Evolutionary conservation across 2,329 filamentous ascomycete species (phyloP).

Genomic region (Aspergillus udagawae): DNA sequence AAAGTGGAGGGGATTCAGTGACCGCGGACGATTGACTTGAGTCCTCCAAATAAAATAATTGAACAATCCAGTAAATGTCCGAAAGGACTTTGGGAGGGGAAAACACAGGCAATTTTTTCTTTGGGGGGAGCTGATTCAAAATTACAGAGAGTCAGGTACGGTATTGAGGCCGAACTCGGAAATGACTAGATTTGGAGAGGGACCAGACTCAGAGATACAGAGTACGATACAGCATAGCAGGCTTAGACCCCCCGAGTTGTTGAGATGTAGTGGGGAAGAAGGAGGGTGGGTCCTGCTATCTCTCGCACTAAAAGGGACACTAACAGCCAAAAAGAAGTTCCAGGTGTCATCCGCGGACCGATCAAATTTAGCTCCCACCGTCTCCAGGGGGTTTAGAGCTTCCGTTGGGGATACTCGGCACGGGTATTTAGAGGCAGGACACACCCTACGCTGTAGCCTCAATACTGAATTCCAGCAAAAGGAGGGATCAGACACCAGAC

Average conservation of each 20-base stretch:
- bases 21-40: background rate
- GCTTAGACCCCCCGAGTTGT: background rate
- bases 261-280: conserved; percentile 15
- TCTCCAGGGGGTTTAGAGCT: conserved; percentile 6
- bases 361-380: conserved; percentile 10
- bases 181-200: background rate
- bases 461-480: conserved; percentile 16
- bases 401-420: conserved; percentile 16
- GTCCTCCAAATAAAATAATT: background rate
- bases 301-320: too few relatives aligned
- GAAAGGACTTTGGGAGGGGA: background rate
- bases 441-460: conserved; percentile 23
- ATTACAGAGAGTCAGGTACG: conserved; percentile 3
- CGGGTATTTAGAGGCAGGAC: conserved; percentile 21
- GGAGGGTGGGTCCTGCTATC: conserved; percentile 1
- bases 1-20: conserved; percentile 4
- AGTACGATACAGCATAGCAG: background rate
- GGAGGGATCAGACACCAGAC: background rate
- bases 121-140: conserved; percentile 1
- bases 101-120: conserved; percentile 3
- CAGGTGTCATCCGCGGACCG: conserved; percentile 1
- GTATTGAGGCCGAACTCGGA: conserved; percentile 8
- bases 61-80: background rate
- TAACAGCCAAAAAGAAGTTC: conserved; percentile 1
- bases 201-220: background rate